A percentile compares a stretch with the other conserved stretches of the same genome.
Conservation (phyloP, 1,284 basidiomycete species). For the Rhodotorula sp. region DNA sequence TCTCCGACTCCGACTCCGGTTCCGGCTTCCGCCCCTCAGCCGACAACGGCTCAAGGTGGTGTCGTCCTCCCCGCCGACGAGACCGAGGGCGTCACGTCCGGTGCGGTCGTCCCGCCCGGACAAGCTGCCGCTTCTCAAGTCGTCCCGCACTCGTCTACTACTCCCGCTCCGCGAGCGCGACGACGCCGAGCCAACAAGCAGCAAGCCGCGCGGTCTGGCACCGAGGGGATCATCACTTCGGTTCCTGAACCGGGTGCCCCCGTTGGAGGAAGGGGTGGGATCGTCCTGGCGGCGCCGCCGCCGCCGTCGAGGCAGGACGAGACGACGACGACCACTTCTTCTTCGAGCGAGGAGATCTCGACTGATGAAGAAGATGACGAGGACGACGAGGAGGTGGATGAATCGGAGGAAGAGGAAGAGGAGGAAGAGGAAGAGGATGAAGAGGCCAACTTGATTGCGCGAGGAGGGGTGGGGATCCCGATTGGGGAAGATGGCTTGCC, state of each 20-base stretch:
- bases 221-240: conserved; percentile 39
- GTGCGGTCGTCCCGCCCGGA: conserved; percentile 70
- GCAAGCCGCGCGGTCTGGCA: conserved; percentile 43
- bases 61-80: conserved; percentile 52
- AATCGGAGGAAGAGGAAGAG: conserved; percentile 53
- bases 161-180: neutral
- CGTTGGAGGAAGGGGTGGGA: conserved; percentile 3
- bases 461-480: conserved; percentile 78
- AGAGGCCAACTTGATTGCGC: conserved; percentile 72
- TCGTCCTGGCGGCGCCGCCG: conserved; percentile 1
- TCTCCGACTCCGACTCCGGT: conserved; percentile 3
- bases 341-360: conserved; percentile 48
- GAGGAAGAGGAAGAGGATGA: conserved; percentile 63
- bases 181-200: conserved; percentile 47
- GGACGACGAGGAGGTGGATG: conserved; percentile 43
- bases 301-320: neutral
- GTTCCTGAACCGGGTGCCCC: conserved; percentile 38
- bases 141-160: conserved; percentile 3
- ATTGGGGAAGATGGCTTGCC: conserved; percentile 77
- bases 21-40: neutral
- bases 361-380: conserved; percentile 47
- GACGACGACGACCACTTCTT: too few species aligned
- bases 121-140: conserved; percentile 37
- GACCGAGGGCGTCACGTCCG: conserved; percentile 65
- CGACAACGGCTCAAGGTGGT: conserved; percentile 40